phyloP scores from a whole-genome alignment of 2,329 filamentous ascomycete species.

The Colletotrichum somersetense region DNA sequence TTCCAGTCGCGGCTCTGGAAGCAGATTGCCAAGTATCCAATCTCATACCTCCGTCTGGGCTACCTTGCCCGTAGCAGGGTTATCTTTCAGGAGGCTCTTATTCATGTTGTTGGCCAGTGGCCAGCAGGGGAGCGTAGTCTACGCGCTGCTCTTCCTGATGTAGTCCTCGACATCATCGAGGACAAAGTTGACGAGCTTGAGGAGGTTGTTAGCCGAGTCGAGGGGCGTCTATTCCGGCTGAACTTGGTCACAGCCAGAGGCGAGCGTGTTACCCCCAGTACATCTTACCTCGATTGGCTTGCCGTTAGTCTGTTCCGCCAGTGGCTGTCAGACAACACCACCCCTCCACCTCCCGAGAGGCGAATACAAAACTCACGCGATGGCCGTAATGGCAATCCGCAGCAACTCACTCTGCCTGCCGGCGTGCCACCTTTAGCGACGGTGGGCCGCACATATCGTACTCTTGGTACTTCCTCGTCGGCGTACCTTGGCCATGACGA shows the following conservation, averaged over 20 bases:
- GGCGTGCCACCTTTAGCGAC: conserved; percentile 65
- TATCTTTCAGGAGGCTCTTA: conserved; percentile 87
- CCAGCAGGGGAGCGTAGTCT: conserved; percentile 83
- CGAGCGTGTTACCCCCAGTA: conserved; percentile 84
- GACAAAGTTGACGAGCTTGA: conserved; percentile 95
- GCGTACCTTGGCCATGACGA: conserved; percentile 87
- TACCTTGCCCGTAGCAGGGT: conserved; percentile 87
- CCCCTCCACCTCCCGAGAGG: conserved; percentile 67
- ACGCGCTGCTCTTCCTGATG: conserved; percentile 77
- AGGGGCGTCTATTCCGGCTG: conserved; percentile 85
- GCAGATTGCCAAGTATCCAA: conserved; percentile 95
- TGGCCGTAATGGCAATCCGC: conserved; percentile 48
- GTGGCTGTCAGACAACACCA: conserved; percentile 92
- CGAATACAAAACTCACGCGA: conserved; percentile 48
- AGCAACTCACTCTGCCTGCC: conserved; percentile 52
- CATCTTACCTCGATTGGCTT: conserved; percentile 90
- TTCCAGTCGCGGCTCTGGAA: conserved; percentile 94
- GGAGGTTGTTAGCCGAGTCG: conserved; percentile 83
- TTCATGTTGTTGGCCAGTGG: conserved; percentile 97
- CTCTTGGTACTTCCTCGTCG: conserved; percentile 74
- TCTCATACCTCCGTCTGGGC: conserved; percentile 90
- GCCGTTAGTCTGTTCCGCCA: conserved; percentile 89
- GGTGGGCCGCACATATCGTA: conserved; percentile 80
- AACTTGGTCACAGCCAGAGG: conserved; percentile 83
- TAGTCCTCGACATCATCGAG: conserved; percentile 89